phyloP scores from a whole-genome alignment of 2,329 filamentous ascomycete genomes.

The Colletotrichum noveboracense region DNA sequence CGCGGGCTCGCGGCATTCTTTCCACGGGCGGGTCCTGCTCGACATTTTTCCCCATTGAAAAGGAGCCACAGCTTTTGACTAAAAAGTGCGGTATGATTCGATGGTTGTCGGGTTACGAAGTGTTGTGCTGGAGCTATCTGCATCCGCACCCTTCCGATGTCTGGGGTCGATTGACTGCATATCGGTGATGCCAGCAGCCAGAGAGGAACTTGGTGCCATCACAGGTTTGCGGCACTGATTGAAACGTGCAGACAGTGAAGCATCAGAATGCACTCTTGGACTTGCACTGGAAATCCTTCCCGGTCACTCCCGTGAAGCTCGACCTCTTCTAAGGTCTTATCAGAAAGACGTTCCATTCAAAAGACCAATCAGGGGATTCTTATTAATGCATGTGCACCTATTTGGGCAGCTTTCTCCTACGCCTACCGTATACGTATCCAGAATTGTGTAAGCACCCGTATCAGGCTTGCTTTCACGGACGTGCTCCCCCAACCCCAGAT shows the following conservation, averaged over 20 bases:
- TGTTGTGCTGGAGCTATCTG: neutral
- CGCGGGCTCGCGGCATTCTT: slow-evolving; percentile 4
- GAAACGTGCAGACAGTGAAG: neutral
- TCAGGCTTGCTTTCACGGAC: neutral
- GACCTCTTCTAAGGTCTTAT: neutral
- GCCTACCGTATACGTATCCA: neutral
- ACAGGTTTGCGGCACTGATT: neutral
- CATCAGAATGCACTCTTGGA: neutral
- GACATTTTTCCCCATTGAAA: neutral
- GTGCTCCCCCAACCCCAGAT: slow-evolving; percentile 12
- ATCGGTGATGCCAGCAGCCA: neutral
- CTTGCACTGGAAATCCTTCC: neutral
- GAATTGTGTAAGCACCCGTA: neutral
- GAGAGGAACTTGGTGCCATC: neutral
- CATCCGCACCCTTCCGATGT: neutral
- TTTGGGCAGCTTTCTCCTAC: neutral
- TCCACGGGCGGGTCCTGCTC: neutral
- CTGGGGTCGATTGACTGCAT: neutral
- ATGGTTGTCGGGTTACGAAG: neutral
- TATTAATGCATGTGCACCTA: neutral
- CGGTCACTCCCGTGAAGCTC: neutral
- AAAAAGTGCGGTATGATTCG: slow-evolving; percentile 19
- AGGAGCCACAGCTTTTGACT: slow-evolving; percentile 1
- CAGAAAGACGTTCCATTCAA: neutral
- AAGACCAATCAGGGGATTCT: neutral